Conservation (phyloP, 345 rosid species). For the Boechera retrofracta region DNA sequence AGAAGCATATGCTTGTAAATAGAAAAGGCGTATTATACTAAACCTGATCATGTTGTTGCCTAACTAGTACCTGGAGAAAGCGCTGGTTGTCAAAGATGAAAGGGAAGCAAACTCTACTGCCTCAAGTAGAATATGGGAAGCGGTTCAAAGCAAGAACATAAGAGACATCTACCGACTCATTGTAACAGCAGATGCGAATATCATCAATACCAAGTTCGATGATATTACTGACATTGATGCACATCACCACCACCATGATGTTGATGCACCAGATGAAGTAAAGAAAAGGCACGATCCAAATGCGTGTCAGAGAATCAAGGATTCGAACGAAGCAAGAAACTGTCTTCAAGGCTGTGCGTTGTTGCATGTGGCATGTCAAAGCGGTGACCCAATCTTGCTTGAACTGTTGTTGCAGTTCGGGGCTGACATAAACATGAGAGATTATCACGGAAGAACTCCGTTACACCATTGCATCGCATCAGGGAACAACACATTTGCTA, state of each 20-base stretch:
- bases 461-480: slow-evolving; percentile 74
- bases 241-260: slow-evolving; percentile 48
- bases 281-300: slow-evolving; percentile 56
- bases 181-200: background rate
- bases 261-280: slow-evolving; percentile 43
- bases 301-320: slow-evolving; percentile 62
- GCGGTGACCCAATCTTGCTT: slow-evolving; percentile 59
- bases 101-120: too few species aligned
- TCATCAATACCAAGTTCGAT: slow-evolving; percentile 64
- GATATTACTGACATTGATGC: slow-evolving; percentile 49
- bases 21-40: background rate
- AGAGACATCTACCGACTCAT: too few species aligned
- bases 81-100: slow-evolving; percentile 53
- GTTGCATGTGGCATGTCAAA: slow-evolving; percentile 81
- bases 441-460: slow-evolving; percentile 83
- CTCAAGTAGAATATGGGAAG: too few species aligned
- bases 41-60: slow-evolving; percentile 32
- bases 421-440: slow-evolving; percentile 67
- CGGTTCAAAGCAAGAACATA: too few species aligned
- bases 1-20: background rate
- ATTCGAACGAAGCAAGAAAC: slow-evolving; percentile 54
- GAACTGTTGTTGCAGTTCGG: slow-evolving; percentile 87
- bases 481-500: slow-evolving; percentile 67
- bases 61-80: slow-evolving; percentile 73
- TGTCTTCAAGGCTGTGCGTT: slow-evolving; percentile 85